A percentile compares a stretch with the other conserved stretches of the same genome.
These are phyloP conservation scores for Quercus dentata DNA, from an alignment of 306 rosid species.

Conservation along the genomic window DNA sequence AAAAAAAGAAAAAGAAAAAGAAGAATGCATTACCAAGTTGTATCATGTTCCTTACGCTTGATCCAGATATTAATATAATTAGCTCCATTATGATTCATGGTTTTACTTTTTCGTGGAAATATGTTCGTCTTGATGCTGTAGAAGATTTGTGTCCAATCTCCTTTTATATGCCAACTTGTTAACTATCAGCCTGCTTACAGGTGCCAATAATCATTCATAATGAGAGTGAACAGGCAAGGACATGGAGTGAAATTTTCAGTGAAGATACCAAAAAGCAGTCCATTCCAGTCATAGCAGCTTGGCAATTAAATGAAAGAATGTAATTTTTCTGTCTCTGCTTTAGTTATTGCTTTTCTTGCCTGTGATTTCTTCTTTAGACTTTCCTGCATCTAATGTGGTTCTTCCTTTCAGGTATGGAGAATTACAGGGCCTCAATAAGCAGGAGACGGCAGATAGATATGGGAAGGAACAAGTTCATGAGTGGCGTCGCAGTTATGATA, in stretches of 20 bases:
- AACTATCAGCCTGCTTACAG: conserved; percentile 39
- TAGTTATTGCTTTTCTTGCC: conserved; percentile 13
- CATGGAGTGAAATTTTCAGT: conserved; percentile 85
- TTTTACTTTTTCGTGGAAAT: conserved; percentile 7
- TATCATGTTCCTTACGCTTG: conserved; percentile 8
- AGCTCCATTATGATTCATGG: conserved; percentile 1
- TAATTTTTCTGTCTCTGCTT: conserved; percentile 29
- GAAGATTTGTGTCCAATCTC: conserved; percentile 11
- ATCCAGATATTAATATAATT: background rate
- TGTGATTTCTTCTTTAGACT: background rate
- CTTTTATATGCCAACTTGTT: conserved; percentile 8
- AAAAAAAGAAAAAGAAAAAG: background rate
- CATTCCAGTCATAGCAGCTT: conserved; percentile 81
- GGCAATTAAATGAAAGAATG: conserved; percentile 99
- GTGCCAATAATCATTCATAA: conserved; percentile 81
- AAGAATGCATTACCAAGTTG: background rate
- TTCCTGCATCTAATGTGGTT: conserved; percentile 5
- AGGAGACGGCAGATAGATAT: conserved; percentile 96
- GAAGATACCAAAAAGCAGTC: conserved; percentile 93
- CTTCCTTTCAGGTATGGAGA: conserved; percentile 83
- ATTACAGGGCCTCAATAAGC: conserved; percentile 95
- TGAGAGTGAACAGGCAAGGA: conserved; percentile 82
- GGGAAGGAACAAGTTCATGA: conserved; percentile 96
- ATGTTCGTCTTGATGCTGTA: background rate
- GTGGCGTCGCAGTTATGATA: conserved; percentile 97